A percentile compares a stretch with the other conserved stretches of the same genome.
phyloP scores from a whole-genome alignment of 306 rosid genomes.

The Prunus armeniaca region DNA sequence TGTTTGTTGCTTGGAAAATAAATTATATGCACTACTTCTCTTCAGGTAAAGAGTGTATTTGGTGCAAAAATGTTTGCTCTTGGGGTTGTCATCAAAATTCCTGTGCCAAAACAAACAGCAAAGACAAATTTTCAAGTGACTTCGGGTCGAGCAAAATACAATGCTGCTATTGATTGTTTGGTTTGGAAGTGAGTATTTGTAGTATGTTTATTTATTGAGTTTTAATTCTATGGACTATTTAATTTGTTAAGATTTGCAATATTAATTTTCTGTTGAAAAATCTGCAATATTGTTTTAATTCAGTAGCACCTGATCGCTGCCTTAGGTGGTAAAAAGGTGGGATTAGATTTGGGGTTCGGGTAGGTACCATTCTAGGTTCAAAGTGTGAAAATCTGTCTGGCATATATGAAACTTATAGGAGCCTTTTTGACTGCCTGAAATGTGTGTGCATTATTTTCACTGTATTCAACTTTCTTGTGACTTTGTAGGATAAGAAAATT shows the following conservation, averaged over 20 bases:
- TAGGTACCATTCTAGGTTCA: background rate
- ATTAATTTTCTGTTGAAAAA: too few species aligned
- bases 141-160: constrained; percentile 88
- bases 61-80: constrained; percentile 95
- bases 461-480: background rate
- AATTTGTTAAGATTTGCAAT: background rate
- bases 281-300: background rate
- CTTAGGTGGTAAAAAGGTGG: background rate
- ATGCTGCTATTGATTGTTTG: constrained; percentile 86
- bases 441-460: background rate
- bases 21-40: constrained; percentile 9
- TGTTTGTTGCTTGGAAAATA: constrained; percentile 3
- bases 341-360: background rate
- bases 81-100: constrained; percentile 88
- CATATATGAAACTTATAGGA: background rate
- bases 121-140: constrained; percentile 87
- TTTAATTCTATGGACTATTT: background rate
- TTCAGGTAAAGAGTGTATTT: constrained; percentile 89
- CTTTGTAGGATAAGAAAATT: constrained; percentile 75
- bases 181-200: constrained; percentile 80
- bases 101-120: constrained; percentile 91
- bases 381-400: background rate
- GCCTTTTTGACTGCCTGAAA: background rate
- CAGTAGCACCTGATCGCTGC: background rate
- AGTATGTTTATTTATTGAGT: constrained; percentile 5